A percentile compares a stretch with the other conserved stretches of the same genome.
These are phyloP conservation scores for Barnettozyma siamensis DNA, from an alignment of 805 yeast genomes.

Conservation along the genomic window DNA sequence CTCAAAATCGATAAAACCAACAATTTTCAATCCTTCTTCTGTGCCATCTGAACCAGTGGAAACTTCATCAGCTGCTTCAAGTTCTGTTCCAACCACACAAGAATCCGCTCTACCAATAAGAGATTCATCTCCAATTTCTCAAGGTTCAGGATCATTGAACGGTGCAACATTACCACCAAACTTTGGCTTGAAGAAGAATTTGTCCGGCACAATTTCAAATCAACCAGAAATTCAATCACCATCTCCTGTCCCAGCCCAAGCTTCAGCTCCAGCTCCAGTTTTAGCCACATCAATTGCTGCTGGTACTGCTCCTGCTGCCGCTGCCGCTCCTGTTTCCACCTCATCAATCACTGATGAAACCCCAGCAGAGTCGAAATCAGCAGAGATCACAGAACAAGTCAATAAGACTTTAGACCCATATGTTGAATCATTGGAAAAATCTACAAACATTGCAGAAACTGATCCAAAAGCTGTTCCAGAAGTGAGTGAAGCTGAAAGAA, in stretches of 20 bases:
- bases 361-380: conserved; percentile 3
- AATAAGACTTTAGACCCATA: conserved; percentile 8
- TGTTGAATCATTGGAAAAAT: neutral
- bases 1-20: neutral
- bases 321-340: conserved; percentile 3
- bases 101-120: neutral
- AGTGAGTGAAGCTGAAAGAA: neutral
- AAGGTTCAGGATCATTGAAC: conserved; percentile 9
- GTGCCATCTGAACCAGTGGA: neutral
- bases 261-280: too few relatives aligned
- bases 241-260: too few relatives aligned
- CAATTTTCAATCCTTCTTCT: too few relatives aligned
- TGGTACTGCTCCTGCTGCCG: neutral
- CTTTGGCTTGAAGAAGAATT: conserved; percentile 17
- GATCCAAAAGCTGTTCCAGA: neutral
- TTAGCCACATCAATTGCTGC: too few relatives aligned
- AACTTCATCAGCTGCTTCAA: neutral
- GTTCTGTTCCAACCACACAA: neutral
- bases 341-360: neutral
- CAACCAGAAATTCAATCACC: too few relatives aligned
- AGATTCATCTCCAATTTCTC: conserved; percentile 2
- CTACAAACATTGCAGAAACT: neutral
- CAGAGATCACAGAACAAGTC: too few relatives aligned
- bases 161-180: conserved; percentile 22
- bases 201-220: conserved; percentile 1